Evolutionary conservation across 2,329 filamentous ascomycete species (phyloP), one percentile per base, ranked within the genome.

Genomic region (Penicillium sp.): DNA sequence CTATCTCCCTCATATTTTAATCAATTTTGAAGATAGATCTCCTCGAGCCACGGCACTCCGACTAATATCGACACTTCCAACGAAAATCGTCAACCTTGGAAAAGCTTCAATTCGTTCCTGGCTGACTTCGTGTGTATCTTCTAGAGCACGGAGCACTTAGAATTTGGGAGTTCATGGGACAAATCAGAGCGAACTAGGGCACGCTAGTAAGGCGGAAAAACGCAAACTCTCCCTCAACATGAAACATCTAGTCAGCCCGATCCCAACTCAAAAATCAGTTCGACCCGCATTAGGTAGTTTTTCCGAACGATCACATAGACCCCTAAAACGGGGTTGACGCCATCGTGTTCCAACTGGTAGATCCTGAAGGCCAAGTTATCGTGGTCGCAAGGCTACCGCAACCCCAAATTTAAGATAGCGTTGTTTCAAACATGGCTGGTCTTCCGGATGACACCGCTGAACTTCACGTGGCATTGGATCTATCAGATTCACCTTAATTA

Each of bases 251-350:
- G 23, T 9, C 16, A 29, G 26, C 16, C 42, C 26, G 42, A 9
- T 31, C 42, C 42, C 28, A 45, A 45, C 42, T 21, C 42, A 45
- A 45, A 45, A 45, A 29, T 45, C 26, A 29, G 42, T 31, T 45
- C 42, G 10, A n/a, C 21, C 42, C 42, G 31, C 19, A 45, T 45
- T 31, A 11, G 42, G 42, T 24, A 45, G 28, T 31, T 5, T 13
- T 7, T 8, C 42, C 42, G 42, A 45, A 19, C 10, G 14, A 19
- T 9, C 19, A 21, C 5, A 21, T 11, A 45, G 19, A 33, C 2
- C 42, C 9, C 8, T 13, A n/a, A 45, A 45, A 45, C 24, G 42
- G 42, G 31, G 23, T 7, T 29, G 24, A 5, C 37, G 11, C 14
- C 2, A 28, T 28, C 40, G n/a, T 28, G n/a, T 19, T 31, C 42